Base-by-base conservation (phyloP, 164 flowering plant species). In the Chimonanthus praecox region DNA sequence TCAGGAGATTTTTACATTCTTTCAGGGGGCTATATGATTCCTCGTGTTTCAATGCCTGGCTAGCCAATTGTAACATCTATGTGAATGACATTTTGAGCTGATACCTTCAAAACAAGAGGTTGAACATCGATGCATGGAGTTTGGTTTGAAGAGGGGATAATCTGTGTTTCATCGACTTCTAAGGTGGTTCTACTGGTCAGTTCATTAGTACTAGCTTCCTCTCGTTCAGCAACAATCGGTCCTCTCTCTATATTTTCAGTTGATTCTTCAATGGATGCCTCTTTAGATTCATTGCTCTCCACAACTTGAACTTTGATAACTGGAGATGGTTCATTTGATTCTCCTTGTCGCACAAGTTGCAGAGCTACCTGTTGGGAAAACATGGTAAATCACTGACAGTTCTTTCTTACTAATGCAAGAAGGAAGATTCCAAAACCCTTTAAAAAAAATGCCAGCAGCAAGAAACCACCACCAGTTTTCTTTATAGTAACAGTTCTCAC, bases 271-370 rank as follows among this genome's bases (percentile, higher is more conserved):
- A 20, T 73, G 76, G 67, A 45, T 70, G 71, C 73, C 49, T 66
- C 79, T 58, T 74, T 43, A 4, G 68, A 81, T 70, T 74, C 82
- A 64, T 74, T 65, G 43, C 69, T 33, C 49, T 66, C 78, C 18
- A 49, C 82, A 74, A 48, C 75, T 68, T 76, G 64, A 45, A 47
- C 75, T 61, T 44, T 81, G 69, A 71, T 79, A 80, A 45, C 79
- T 70, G 73, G 70, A 75, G 78, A 33, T 33, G 86, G 72, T 72
- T 81, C 90, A 71, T 64, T 78, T 58, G 77, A 50, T 74, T 71
- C 85, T 75, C 85, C 87, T 84, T 88, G 82, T 68, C 95, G 82
- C n/a, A 92, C 98, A 69, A 94, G 88, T 81, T 88, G 82, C 75
- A 94, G 80, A 58, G 98, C 98, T 78, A 92, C 90, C 99, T 94